Evolutionary conservation across 352 stramenopile species (phyloP).

Genomic region (Pythium diclinum): DNA sequence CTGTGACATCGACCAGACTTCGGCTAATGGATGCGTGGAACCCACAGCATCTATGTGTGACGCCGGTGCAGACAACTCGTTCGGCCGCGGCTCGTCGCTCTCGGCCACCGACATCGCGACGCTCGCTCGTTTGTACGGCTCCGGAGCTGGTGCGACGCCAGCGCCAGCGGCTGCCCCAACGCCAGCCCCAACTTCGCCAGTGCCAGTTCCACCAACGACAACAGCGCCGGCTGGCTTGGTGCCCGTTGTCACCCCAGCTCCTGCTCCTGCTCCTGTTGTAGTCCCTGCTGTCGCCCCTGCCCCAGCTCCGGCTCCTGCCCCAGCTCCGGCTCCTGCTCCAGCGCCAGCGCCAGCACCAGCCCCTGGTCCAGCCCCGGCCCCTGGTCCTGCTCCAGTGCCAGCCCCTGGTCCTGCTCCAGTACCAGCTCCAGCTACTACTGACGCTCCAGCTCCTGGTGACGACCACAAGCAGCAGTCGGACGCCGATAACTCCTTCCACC

Average conservation of each 20-base stretch:
- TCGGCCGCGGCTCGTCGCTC: slow-evolving; percentile 16
- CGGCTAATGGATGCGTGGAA: slow-evolving; percentile 26
- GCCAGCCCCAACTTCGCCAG: slow-evolving; percentile 3
- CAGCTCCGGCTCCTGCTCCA: not conserved
- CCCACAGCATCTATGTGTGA: slow-evolving; percentile 23
- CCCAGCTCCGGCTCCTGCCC: not conserved
- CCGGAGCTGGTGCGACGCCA: slow-evolving; percentile 1
- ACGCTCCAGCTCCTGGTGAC: not conserved
- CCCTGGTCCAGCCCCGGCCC: not conserved
- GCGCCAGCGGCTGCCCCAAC: slow-evolving; percentile 2
- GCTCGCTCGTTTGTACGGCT: slow-evolving; percentile 23
- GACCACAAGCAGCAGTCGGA: slow-evolving; percentile 9
- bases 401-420: not conserved
- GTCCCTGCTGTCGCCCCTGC: not conserved
- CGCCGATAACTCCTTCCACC: slow-evolving; percentile 2
- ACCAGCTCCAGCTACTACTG: not conserved
- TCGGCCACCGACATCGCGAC: slow-evolving; percentile 21
- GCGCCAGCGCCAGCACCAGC: slow-evolving; percentile 2
- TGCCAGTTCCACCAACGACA: slow-evolving; percentile 5
- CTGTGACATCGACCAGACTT: slow-evolving; percentile 40
- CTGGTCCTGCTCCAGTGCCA: slow-evolving; percentile 4
- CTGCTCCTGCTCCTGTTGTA: slow-evolving; percentile 1
- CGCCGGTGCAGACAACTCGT: slow-evolving; percentile 23
- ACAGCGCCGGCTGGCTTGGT: not conserved
- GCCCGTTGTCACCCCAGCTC: slow-evolving; percentile 15